A percentile compares a stretch with the other conserved stretches of the same genome.
phyloP scores from a whole-genome alignment of 140 eudicot species.

The Ambrosia hybrid region DNA sequence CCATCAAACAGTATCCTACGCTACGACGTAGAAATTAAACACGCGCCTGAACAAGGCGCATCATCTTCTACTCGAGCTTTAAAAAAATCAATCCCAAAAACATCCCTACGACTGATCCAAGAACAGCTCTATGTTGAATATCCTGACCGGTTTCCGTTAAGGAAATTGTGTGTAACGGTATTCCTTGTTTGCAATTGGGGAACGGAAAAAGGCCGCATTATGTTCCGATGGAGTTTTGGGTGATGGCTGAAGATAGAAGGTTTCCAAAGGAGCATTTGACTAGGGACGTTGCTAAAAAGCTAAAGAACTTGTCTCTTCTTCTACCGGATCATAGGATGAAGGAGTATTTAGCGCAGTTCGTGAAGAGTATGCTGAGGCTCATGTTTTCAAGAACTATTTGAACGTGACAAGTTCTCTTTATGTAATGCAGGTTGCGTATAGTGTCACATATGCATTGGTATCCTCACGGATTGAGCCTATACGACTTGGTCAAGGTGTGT shows the following conservation, averaged over 20 bases:
- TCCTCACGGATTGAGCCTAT: too few species aligned
- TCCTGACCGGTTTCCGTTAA: slow-evolving; percentile 36
- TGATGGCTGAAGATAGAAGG: slow-evolving; percentile 51
- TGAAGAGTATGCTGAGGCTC: slow-evolving; percentile 46
- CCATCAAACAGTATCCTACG: slow-evolving; percentile 39
- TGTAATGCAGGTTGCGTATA: too few species aligned
- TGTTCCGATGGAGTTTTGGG: slow-evolving; percentile 64
- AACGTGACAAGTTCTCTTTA: too few species aligned
- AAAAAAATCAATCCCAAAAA: too few species aligned
- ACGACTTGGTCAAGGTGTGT: too few species aligned
- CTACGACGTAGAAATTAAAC: slow-evolving; percentile 47
- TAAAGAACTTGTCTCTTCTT: slow-evolving; percentile 46
- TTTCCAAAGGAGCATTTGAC: slow-evolving; percentile 52
- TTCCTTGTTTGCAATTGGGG: slow-evolving; percentile 62
- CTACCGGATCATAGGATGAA: slow-evolving; percentile 39
- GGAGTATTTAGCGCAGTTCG: background rate
- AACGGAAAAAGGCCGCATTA: slow-evolving; percentile 25
- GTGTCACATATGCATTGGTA: too few species aligned
- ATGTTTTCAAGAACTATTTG: too few species aligned
- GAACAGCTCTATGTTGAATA: slow-evolving; percentile 38
- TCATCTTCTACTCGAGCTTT: too few species aligned
- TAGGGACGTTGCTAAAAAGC: background rate
- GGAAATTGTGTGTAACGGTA: slow-evolving; percentile 28
- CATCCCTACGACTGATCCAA: slow-evolving; percentile 11
- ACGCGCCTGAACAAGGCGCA: background rate